Evolutionary conservation across 306 rosid genomes (phyloP).

Genomic region (Spatholobus suberectus): DNA sequence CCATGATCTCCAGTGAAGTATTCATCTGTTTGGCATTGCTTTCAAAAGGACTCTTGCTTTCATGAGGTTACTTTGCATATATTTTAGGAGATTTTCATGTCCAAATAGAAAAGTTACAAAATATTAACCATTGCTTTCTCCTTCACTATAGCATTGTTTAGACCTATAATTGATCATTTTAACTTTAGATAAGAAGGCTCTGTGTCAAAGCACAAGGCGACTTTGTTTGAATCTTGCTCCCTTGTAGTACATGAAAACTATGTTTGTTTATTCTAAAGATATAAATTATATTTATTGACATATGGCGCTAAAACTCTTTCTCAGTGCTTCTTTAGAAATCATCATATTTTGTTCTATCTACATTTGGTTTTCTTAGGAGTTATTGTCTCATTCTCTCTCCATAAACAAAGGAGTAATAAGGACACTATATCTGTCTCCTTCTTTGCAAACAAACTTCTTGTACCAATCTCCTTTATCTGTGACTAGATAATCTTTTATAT

Average conservation of each 20-base stretch:
- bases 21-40: not conserved
- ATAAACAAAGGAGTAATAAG: not conserved
- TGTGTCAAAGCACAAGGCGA: not conserved
- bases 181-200: not conserved
- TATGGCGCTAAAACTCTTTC: not conserved
- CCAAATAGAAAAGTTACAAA: slow-evolving; percentile 17
- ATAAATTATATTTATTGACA: not conserved
- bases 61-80: not conserved
- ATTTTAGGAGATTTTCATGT: not conserved
- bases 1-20: not conserved
- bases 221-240: not conserved
- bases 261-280: not conserved
- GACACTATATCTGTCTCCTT: not conserved
- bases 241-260: not conserved
- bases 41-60: not conserved
- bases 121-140: slow-evolving; percentile 4
- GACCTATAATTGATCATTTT: not conserved
- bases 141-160: not conserved
- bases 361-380: not conserved
- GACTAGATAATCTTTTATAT: not conserved
- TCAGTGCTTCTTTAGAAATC: not conserved
- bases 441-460: slow-evolving; percentile 4
- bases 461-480: not conserved
- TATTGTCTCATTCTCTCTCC: slow-evolving; percentile 20
- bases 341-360: not conserved